phyloP scores from a whole-genome alignment of 1,284 basidiomycete species.

The Naganishia sp. region DNA sequence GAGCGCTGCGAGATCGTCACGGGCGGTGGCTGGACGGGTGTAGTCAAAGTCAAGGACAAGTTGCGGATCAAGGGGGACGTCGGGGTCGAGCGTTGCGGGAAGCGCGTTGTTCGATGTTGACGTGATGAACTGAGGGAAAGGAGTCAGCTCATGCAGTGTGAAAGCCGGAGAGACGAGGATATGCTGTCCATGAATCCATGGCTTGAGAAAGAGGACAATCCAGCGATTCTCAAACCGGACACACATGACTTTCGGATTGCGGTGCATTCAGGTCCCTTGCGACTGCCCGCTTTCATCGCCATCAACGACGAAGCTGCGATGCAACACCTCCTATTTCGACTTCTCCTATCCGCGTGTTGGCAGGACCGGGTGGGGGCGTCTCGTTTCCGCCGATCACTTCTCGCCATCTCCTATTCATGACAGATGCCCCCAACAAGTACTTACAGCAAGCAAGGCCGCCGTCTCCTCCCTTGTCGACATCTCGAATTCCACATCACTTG shows the following conservation, averaged over 20 bases:
- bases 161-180: not conserved
- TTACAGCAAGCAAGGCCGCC: conserved; percentile 66
- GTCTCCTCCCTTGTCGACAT: conserved; percentile 65
- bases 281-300: no score
- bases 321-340: no score
- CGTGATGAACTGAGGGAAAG: conserved; percentile 61
- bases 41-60: conserved; percentile 81
- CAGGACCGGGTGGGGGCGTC: no score
- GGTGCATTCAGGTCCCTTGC: no score
- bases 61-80: conserved; percentile 66
- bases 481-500: conserved; percentile 16
- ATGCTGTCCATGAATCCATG: not conserved
- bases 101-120: conserved; percentile 76
- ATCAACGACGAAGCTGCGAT: no score
- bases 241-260: no score
- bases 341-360: no score
- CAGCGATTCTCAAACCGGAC: no score
- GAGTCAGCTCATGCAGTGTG: conserved; percentile 1
- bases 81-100: conserved; percentile 65
- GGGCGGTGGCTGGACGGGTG: conserved; percentile 59
- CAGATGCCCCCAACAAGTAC: not conserved
- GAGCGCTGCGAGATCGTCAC: conserved; percentile 51
- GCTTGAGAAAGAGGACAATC: not conserved
- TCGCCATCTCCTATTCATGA: no score
- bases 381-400: no score